Conservation (phyloP, 2,329 filamentous ascomycete genomes). For the Verticillium albo-atrum region DNA sequence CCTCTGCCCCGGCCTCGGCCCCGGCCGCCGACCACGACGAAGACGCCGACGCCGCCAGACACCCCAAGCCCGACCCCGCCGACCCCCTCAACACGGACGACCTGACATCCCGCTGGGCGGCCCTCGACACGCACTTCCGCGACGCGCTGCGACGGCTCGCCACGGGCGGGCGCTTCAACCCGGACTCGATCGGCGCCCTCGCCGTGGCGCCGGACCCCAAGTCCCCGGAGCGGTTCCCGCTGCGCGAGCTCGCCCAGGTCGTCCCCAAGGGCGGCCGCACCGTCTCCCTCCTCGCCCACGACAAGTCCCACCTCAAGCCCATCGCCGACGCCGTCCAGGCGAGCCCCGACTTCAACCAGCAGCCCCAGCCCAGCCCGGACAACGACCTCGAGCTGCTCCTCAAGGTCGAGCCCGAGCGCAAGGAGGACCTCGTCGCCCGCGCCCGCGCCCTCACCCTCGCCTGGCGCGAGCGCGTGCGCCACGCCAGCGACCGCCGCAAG, state of each 20-base stretch:
- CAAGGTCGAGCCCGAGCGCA: slow-evolving; percentile 46
- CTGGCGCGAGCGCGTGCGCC: slow-evolving; percentile 47
- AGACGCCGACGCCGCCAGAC: slow-evolving; percentile 11
- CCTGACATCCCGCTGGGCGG: slow-evolving; percentile 37
- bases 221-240: slow-evolving; percentile 31
- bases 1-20: slow-evolving; percentile 12
- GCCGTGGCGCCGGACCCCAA: slow-evolving; percentile 29
- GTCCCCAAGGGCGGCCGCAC: slow-evolving; percentile 40
- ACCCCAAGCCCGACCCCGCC: slow-evolving; percentile 28
- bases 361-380: slow-evolving; percentile 53
- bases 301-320: slow-evolving; percentile 42
- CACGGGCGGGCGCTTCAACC: slow-evolving; percentile 47
- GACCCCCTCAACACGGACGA: slow-evolving; percentile 46
- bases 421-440: slow-evolving; percentile 39
- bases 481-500: slow-evolving; percentile 41
- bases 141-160: slow-evolving; percentile 36
- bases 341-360: slow-evolving; percentile 53
- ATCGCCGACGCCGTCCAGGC: slow-evolving; percentile 52
- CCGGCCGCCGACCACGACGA: slow-evolving; percentile 15
- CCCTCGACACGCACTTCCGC: slow-evolving; percentile 36
- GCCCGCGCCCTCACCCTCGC: slow-evolving; percentile 41
- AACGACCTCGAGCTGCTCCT: slow-evolving; percentile 56
- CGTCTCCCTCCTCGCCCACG: slow-evolving; percentile 37
- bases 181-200: slow-evolving; percentile 41
- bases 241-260: slow-evolving; percentile 52